A percentile compares a stretch with the other conserved stretches of the same genome.
These are phyloP conservation scores for Penicillium sp. DNA, from an alignment of 2,329 filamentous ascomycete species.

Conservation along the genomic window DNA sequence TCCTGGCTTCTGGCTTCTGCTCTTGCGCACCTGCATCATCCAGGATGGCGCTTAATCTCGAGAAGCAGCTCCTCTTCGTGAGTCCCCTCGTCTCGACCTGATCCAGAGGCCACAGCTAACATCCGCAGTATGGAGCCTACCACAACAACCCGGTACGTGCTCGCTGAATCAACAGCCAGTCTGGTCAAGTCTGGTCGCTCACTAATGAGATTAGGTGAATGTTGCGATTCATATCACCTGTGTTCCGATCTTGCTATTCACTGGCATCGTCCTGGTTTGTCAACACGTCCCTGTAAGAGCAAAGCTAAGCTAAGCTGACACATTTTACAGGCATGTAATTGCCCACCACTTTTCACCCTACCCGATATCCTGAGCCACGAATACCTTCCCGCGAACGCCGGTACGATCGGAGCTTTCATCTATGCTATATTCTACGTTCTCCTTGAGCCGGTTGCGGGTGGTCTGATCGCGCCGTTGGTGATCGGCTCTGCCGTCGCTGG, in stretches of 20 bases:
- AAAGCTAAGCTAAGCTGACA: not conserved
- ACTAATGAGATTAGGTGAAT: conserved; percentile 57
- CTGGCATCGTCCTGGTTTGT: conserved; percentile 63
- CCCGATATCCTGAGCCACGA: conserved; percentile 59
- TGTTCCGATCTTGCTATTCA: conserved; percentile 65
- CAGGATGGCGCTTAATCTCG: conserved; percentile 60
- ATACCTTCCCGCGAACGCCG: conserved; percentile 63
- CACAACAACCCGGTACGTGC: conserved; percentile 64
- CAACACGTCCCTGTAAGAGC: not conserved
- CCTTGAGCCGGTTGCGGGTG: conserved; percentile 90
- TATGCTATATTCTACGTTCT: conserved; percentile 85
- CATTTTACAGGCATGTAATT: conserved; percentile 59
- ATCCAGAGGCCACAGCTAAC: conserved; percentile 19
- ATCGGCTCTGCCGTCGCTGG: conserved; percentile 73
- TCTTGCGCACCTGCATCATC: not conserved
- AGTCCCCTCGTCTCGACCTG: conserved; percentile 32
- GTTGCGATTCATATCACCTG: conserved; percentile 67
- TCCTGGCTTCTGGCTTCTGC: conserved; percentile 1
- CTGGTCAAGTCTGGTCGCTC: not conserved
- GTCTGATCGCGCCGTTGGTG: conserved; percentile 74
- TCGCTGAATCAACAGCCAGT: conserved; percentile 14
- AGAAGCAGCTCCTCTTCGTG: conserved; percentile 70
- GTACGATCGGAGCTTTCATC: conserved; percentile 60
- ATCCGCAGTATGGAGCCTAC: conserved; percentile 65
- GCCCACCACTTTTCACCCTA: conserved; percentile 55